phyloP scores from a whole-genome alignment of 768 basidiomycete genomes.

The Leccinum obscurum region DNA sequence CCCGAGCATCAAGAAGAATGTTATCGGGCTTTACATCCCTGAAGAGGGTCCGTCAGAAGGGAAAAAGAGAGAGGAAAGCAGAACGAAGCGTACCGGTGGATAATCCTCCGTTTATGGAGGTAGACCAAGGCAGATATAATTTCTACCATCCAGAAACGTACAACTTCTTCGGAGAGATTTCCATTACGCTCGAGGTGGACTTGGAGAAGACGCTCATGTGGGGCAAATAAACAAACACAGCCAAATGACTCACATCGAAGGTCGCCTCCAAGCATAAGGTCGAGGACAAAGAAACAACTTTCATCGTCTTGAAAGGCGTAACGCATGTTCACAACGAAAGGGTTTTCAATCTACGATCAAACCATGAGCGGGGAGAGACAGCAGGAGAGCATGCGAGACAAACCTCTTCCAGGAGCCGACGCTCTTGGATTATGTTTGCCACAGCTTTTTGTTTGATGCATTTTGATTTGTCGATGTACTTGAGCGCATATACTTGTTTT shows the following conservation, averaged over 20 bases:
- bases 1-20: constrained; percentile 87
- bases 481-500: constrained; percentile 91
- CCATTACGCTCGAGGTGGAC: constrained; percentile 82
- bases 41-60: constrained; percentile 12
- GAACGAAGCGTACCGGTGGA: constrained; percentile 73
- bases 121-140: constrained; percentile 83
- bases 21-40: constrained; percentile 99
- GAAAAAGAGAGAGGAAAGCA: not conserved
- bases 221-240: not conserved
- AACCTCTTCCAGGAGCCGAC: constrained; percentile 90
- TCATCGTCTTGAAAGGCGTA: constrained; percentile 98
- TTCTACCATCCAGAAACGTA: constrained; percentile 90
- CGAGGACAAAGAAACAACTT: constrained; percentile 97
- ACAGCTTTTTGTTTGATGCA: constrained; percentile 90
- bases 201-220: constrained; percentile 30
- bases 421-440: constrained; percentile 92
- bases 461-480: constrained; percentile 96
- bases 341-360: constrained; percentile 71
- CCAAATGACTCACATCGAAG: constrained; percentile 67
- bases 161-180: constrained; percentile 65
- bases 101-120: constrained; percentile 87
- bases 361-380: constrained; percentile 11
- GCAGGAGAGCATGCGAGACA: constrained; percentile 7
- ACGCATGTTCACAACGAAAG: constrained; percentile 86
- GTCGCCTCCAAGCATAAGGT: constrained; percentile 96